Base-by-base conservation (phyloP, 2,329 filamentous ascomycete species). In the Pseudonectria foliicola region DNA sequence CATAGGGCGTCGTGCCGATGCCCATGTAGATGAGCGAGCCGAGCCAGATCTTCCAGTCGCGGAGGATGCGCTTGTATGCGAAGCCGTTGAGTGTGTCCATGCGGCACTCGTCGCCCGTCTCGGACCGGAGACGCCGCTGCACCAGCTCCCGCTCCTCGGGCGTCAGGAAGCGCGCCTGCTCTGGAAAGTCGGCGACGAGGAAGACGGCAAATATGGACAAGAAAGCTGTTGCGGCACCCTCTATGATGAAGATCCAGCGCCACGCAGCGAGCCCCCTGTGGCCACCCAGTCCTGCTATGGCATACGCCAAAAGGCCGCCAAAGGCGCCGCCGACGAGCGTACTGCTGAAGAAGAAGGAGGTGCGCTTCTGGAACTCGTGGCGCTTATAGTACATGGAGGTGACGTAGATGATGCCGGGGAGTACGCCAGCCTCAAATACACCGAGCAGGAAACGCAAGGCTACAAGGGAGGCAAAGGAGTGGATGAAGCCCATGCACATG, bases 51-150 rank as follows among this genome's bases (percentile, higher is more conserved):
- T 68, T 70, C 56, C 60, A 62, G 43, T 72, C 70, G 1, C 35
- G 42, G 12, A 74, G 60, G 30, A 73, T 66, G 13, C 71, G 62
- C 35, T 59, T 59, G 37, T 60, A 56, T 0, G 68, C 62, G 30
- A 63, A 60, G 42, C 64, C 66, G 41, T 74, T 67, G 3, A 75
- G 58, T 7, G 66, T 67, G 38, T 76, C 62, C 73, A 77, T 77
- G 32, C 55, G 61, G 43, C 50, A 55, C 3, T 60, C 62, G 4
- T 63, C 62, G 13, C 59, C 61, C n/a, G 53, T 52, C 29, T 70
- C 68, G 4, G 62, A 57, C 3, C 53, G 51, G 7, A 71, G 45
- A 3, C 67, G 62, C 11, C 54, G 52, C 18, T 65, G 50, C 3
- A 74, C 58, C 4, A 70, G 45, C 10, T 50, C 45, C 29, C 62